Percentiles rank a stretch among this genome's conserved stretches.
These are phyloP conservation scores for Acmispon strigosus DNA, from an alignment of 306 rosid genomes.

Conservation along the genomic window DNA sequence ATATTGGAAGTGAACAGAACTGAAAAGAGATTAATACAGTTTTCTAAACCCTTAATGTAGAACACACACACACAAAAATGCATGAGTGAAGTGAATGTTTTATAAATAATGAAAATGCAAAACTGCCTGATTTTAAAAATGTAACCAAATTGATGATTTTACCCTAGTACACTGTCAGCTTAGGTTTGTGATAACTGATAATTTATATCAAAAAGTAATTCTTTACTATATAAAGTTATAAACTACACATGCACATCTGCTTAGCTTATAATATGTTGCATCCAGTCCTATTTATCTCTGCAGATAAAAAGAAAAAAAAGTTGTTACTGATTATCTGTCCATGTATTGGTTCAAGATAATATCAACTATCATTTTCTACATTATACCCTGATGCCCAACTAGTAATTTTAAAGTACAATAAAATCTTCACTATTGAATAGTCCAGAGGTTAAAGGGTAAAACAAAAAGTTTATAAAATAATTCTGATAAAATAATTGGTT, in stretches of 20 bases:
- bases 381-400: no score
- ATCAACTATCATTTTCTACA: no score
- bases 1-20: background rate
- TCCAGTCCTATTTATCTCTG: no score
- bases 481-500: no score
- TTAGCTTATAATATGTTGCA: background rate
- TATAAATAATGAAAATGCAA: conserved; percentile 1
- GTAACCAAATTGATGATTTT: background rate
- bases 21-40: background rate
- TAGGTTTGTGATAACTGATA: background rate
- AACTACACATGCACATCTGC: background rate
- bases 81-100: background rate
- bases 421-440: no score
- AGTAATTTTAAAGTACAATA: no score
- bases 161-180: background rate
- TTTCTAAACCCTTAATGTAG: background rate
- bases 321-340: no score
- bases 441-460: no score
- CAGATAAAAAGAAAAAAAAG: no score
- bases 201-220: background rate
- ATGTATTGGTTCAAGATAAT: no score
- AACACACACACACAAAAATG: background rate
- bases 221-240: background rate
- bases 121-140: background rate
- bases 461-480: no score